Evolutionary conservation across 352 stramenopile genomes (phyloP), one percentile per base, ranked within the genome.

Genomic region (Phytopythium chamaehyphon): DNA sequence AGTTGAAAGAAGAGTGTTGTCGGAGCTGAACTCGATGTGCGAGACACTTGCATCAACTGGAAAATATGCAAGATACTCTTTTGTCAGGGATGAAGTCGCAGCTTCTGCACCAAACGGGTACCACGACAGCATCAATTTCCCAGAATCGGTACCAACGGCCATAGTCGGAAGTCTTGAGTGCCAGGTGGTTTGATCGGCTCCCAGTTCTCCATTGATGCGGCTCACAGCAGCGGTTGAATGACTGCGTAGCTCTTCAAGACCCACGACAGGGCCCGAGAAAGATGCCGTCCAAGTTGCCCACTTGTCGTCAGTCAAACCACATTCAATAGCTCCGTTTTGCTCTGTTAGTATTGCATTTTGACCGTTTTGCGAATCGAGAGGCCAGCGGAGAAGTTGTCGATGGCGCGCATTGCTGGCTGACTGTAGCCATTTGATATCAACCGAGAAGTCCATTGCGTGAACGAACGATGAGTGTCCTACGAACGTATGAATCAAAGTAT

Each of bases 371-470:
- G 48, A 6, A 61, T 57, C 44, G 0, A 90, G 54, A 51, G 64
- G 28, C 85, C 86, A 96, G 1, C 80, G 82, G 39, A 95, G 48
- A 0, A 94, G 42, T 50, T 96, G 79, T 39, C 57, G 62, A 26
- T 78, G 73, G 0, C 63, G 52, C n/a, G 71, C 71, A 1, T 64
- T 76, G 0, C 71, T 91, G 0, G 75, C 70, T 11, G 77, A 88
- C 42, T 88, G 81, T 12, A 96, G 57, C 66, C 81, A 90, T 12
- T 60, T 46, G 2, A 62, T 61, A 46, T 89, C 65, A 3, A 69
- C 19, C 2, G 72, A 86, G 37, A 88, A 96, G 46, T 95, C 86
- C 2, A 95, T 58, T 26, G 86, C 58, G 1, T 61, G 54, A 15
- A 96, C 69, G 33, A 62, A 78, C 2, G 68, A 66, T 0, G 77